These are phyloP conservation scores for Calonectria pteridis DNA, from an alignment of 2,329 filamentous ascomycete species.

Conservation along the genomic window DNA sequence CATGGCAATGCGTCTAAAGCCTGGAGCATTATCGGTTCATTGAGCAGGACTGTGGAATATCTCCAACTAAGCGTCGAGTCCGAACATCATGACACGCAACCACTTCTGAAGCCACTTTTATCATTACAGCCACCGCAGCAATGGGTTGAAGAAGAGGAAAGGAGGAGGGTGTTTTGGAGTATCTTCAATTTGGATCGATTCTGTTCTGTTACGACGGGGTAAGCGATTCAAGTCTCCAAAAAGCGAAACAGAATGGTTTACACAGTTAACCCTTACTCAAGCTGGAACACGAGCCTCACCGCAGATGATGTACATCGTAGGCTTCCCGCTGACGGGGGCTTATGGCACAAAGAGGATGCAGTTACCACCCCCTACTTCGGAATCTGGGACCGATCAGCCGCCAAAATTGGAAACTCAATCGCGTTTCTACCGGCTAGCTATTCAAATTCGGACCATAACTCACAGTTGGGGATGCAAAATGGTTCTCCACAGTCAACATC, in stretches of 20 bases:
- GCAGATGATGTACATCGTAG: slow-evolving; percentile 14
- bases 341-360: slow-evolving; percentile 17
- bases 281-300: slow-evolving; percentile 22
- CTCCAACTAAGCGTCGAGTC: slow-evolving; percentile 45
- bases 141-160: slow-evolving; percentile 22
- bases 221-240: neutral
- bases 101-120: slow-evolving; percentile 8
- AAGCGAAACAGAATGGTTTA: accelerated
- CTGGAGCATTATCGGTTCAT: slow-evolving; percentile 45
- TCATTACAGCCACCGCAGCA: slow-evolving; percentile 11
- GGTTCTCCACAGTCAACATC: slow-evolving; percentile 11
- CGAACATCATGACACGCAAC: slow-evolving; percentile 30
- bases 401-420: slow-evolving; percentile 22
- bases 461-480: neutral
- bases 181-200: slow-evolving; percentile 23
- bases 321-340: slow-evolving; percentile 16
- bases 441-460: neutral
- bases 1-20: slow-evolving; percentile 39
- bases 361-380: slow-evolving; percentile 17
- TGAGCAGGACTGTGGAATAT: slow-evolving; percentile 47
- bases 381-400: slow-evolving; percentile 23
- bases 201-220: slow-evolving; percentile 24
- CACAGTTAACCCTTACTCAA: neutral
- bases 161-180: slow-evolving; percentile 21
- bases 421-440: slow-evolving; percentile 10